Evolutionary conservation across 148 eudicot species (phyloP).

Genomic region (Rhododendron ovatum): DNA sequence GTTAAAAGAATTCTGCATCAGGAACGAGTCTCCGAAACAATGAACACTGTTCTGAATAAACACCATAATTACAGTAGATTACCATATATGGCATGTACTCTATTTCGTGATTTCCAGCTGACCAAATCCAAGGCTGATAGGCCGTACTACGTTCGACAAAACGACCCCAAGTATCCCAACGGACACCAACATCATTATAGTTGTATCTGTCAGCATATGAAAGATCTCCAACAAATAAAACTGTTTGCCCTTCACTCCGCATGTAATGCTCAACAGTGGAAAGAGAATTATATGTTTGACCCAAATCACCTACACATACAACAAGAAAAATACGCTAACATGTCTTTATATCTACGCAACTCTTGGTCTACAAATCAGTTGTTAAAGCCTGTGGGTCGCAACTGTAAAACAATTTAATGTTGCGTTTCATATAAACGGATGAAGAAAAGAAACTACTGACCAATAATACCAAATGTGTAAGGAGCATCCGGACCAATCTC

Average conservation of each 20-base stretch:
- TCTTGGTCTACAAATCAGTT: background rate
- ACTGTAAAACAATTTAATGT: background rate
- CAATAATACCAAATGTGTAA: constrained; percentile 89
- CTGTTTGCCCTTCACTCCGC: constrained; percentile 61
- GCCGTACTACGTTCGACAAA: constrained; percentile 72
- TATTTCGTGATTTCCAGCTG: constrained; percentile 93
- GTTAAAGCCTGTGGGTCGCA: background rate
- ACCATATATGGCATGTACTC: constrained; percentile 89
- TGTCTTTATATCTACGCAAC: background rate
- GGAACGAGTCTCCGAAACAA: background rate
- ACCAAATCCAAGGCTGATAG: constrained; percentile 94
- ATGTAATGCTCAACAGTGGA: constrained; percentile 76
- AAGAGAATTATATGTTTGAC: constrained; percentile 86
- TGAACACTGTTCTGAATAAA: background rate
- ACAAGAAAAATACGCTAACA: background rate
- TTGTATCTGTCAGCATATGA: constrained; percentile 85
- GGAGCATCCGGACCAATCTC: constrained; percentile 62
- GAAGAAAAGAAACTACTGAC: constrained; percentile 33
- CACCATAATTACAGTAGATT: constrained; percentile 13
- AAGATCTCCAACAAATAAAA: constrained; percentile 90
- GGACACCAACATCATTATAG: constrained; percentile 64
- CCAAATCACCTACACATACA: constrained; percentile 70
- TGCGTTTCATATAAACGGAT: background rate
- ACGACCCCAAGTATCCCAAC: constrained; percentile 96
- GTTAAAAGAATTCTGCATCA: background rate